Conservation (phyloP, 129 eudicot species). For the Centrapalus pauciflorus region DNA sequence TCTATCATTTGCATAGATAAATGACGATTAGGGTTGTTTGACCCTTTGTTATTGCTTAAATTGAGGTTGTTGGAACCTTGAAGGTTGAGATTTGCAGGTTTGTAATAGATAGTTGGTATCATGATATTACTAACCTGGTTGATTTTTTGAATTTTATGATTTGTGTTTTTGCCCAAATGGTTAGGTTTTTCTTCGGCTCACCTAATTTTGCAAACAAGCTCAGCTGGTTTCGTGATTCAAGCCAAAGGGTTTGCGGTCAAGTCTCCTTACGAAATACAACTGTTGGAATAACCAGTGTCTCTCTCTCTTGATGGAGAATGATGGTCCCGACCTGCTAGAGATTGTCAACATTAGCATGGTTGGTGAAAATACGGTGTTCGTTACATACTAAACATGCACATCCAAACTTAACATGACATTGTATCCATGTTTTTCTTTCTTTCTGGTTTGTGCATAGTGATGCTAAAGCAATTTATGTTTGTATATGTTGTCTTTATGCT, state of each 20-base stretch:
- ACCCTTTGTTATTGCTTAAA: no score
- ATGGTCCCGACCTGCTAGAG: slow-evolving; percentile 40
- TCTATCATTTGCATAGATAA: no score
- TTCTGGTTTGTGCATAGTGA: not conserved
- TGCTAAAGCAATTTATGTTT: not conserved
- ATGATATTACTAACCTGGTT: no score
- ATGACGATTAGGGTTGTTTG: no score
- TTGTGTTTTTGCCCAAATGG: slow-evolving; percentile 57
- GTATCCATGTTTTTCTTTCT: not conserved
- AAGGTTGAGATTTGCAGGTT: no score
- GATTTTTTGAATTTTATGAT: no score
- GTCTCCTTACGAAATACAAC: slow-evolving; percentile 57
- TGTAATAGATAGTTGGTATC: no score
- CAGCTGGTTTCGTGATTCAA: slow-evolving; percentile 73
- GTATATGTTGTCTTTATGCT: not conserved
- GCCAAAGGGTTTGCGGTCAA: slow-evolving; percentile 66
- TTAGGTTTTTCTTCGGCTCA: slow-evolving; percentile 72
- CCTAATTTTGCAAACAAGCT: slow-evolving; percentile 72
- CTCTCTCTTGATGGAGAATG: slow-evolving; percentile 56
- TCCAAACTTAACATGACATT: not conserved
- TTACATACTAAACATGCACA: slow-evolving; percentile 35
- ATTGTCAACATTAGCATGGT: slow-evolving; percentile 43
- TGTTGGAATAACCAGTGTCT: slow-evolving; percentile 37
- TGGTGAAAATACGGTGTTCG: slow-evolving; percentile 30
- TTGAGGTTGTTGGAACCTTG: no score